Evolutionary conservation across 2,329 filamentous ascomycete species (phyloP).

Genomic region (Aphanocladium album): DNA sequence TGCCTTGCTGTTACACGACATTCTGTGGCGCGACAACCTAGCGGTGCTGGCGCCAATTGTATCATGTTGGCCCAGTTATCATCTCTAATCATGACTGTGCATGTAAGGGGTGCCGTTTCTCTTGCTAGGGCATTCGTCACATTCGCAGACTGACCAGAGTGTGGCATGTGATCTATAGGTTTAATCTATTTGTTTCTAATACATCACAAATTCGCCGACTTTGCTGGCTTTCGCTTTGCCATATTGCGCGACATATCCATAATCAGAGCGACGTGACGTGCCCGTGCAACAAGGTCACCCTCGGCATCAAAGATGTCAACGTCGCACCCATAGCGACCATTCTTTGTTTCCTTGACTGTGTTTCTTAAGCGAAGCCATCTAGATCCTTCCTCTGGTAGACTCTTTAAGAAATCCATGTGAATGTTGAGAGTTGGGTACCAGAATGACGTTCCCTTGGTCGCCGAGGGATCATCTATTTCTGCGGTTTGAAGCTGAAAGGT

Average conservation of each 20-base stretch:
- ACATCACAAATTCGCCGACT: background rate
- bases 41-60: background rate
- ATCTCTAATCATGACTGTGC: background rate
- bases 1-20: constrained; percentile 4
- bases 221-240: constrained; percentile 18
- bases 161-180: too few relatives aligned
- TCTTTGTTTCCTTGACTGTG: constrained; percentile 56
- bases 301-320: constrained; percentile 56
- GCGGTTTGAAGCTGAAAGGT: background rate
- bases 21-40: background rate
- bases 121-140: too few relatives aligned
- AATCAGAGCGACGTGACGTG: constrained; percentile 27
- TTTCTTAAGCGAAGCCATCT: constrained; percentile 68
- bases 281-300: constrained; percentile 27
- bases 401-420: constrained; percentile 73
- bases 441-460: background rate
- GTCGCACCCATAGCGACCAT: constrained; percentile 72
- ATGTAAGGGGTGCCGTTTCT: background rate
- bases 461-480: too few relatives aligned
- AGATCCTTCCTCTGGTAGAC: constrained; percentile 60
- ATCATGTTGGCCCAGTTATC: background rate
- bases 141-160: too few relatives aligned
- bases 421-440: constrained; percentile 76
- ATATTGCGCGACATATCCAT: constrained; percentile 21
- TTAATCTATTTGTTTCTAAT: background rate